Evolutionary conservation across 208 protist species (phyloP).

Genomic region (Crithidia bombi): DNA sequence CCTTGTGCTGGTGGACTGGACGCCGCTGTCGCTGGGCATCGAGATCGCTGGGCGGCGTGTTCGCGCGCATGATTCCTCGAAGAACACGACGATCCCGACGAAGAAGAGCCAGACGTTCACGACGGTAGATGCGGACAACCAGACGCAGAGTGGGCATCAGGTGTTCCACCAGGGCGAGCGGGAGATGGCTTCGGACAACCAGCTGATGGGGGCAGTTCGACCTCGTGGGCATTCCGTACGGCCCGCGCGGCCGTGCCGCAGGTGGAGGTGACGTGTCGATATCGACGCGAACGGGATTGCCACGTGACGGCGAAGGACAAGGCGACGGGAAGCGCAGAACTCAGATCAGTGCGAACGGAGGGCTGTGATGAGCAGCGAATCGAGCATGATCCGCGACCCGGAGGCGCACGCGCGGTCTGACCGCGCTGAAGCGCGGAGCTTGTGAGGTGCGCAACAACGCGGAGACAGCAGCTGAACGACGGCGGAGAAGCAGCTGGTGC

Average conservation of each 20-base stretch:
- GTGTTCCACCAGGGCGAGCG: slow-evolving; percentile 96
- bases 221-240: slow-evolving; percentile 92
- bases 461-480: slow-evolving; percentile 66
- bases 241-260: slow-evolving; percentile 90
- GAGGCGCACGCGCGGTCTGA: slow-evolving; percentile 84
- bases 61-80: slow-evolving; percentile 98
- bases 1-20: slow-evolving; percentile 98
- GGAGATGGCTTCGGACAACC: slow-evolving; percentile 92
- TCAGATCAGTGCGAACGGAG: slow-evolving; percentile 91
- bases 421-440: slow-evolving; percentile 69
- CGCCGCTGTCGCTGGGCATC: slow-evolving; percentile 98
- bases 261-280: slow-evolving; percentile 99
- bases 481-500: slow-evolving; percentile 73
- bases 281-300: slow-evolving; percentile 98
- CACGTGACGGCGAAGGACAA: slow-evolving; percentile 98
- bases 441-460: slow-evolving; percentile 88
- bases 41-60: slow-evolving; percentile 96
- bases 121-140: slow-evolving; percentile 80
- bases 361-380: slow-evolving; percentile 81
- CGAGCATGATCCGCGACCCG: slow-evolving; percentile 87
- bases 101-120: slow-evolving; percentile 93
- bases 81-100: slow-evolving; percentile 98
- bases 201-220: slow-evolving; percentile 95
- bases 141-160: slow-evolving; percentile 85
- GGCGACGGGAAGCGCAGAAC: slow-evolving; percentile 97